Evolutionary conservation across 805 yeast species (phyloP).

Genomic region (Millerozyma miso): DNA sequence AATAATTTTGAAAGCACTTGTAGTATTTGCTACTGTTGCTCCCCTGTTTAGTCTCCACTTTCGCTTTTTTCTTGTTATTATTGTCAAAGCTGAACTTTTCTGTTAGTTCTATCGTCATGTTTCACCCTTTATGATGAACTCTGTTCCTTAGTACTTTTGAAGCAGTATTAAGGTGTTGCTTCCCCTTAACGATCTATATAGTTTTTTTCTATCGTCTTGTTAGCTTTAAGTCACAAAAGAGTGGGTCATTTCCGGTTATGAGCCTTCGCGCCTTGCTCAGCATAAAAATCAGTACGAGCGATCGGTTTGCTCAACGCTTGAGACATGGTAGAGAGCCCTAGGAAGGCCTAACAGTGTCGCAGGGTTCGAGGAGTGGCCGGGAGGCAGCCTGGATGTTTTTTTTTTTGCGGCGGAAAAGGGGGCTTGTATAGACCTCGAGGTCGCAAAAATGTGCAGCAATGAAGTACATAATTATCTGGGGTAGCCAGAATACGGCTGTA

Average conservation of each 20-base stretch:
- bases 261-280: background rate
- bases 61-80: background rate
- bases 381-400: too few species aligned
- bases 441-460: background rate
- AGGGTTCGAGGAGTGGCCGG: too few species aligned
- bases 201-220: too few species aligned
- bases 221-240: background rate
- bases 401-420: background rate
- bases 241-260: background rate
- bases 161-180: too few species aligned
- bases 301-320: too few species aligned
- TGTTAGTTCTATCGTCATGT: slow-evolving; percentile 2
- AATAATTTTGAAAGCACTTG: slow-evolving; percentile 41
- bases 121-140: too few species aligned
- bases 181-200: too few species aligned
- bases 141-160: too few species aligned
- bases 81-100: background rate
- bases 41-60: background rate
- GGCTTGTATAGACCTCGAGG: background rate
- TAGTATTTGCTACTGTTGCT: slow-evolving; percentile 9
- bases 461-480: background rate
- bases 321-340: too few species aligned
- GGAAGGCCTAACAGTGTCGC: too few species aligned
- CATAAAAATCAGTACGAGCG: too few species aligned
- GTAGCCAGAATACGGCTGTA: background rate